phyloP scores from a whole-genome alignment of 371 early-diverging fungal genomes.

The Gilbertella persicaria region DNA sequence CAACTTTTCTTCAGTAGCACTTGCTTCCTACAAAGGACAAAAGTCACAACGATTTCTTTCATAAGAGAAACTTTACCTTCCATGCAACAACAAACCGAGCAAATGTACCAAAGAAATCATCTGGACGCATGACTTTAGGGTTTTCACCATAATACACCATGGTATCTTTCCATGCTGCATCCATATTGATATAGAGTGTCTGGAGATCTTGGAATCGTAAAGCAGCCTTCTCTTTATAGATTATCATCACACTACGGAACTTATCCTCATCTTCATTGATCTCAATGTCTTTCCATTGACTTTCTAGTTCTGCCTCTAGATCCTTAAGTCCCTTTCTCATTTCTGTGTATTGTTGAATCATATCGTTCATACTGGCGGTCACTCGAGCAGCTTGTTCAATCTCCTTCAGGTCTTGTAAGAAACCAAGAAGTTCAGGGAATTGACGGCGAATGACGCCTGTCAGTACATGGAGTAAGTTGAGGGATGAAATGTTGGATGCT shows the following conservation, averaged over 20 bases:
- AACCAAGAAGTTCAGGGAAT: constrained; percentile 45
- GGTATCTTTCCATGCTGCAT: constrained; percentile 39
- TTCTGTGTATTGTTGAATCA: constrained; percentile 42
- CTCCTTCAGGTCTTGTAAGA: constrained; percentile 37
- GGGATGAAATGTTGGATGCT: constrained; percentile 37
- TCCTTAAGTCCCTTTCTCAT: constrained; percentile 36
- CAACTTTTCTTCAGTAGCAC: constrained; percentile 42
- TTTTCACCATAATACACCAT: constrained; percentile 42
- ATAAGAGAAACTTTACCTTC: constrained; percentile 16
- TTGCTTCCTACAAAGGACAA: constrained; percentile 29
- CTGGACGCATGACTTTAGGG: constrained; percentile 36
- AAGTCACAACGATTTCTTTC: too few relatives aligned
- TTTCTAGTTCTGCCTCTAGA: constrained; percentile 25
- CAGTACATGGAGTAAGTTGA: constrained; percentile 47
- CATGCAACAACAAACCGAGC: constrained; percentile 28
- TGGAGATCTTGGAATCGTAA: constrained; percentile 31
- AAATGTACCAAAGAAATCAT: constrained; percentile 36
- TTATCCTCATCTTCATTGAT: constrained; percentile 30
- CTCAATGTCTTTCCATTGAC: constrained; percentile 39
- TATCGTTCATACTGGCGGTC: constrained; percentile 38
- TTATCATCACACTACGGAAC: constrained; percentile 29
- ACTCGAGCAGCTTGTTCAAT: constrained; percentile 35
- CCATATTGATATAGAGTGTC: constrained; percentile 38
- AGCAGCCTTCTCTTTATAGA: constrained; percentile 21
- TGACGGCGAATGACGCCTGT: constrained; percentile 37